Base-by-base conservation (phyloP, 225 moss, liverwort and hornwort species). In the Anthoceros angustus region DNA sequence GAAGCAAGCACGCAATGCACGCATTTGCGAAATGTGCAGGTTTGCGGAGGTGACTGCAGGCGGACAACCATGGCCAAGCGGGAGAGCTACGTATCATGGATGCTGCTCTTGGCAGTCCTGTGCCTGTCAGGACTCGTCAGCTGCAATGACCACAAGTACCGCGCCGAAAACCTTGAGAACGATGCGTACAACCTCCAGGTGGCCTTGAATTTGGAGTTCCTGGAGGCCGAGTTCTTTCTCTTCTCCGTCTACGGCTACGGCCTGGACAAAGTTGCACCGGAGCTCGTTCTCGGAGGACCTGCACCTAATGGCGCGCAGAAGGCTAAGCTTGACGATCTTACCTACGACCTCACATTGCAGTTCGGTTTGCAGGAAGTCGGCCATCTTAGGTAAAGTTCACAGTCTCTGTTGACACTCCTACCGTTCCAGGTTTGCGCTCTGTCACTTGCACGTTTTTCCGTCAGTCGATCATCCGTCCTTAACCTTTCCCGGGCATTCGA, bases 161-260 rank as follows among this genome's bases (percentile, higher is more conserved):
- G n/a, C n/a, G n/a, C n/a, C n/a, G 12, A 18, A 5, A 8, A 9
- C 0, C 14, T 55, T 23, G 55, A 18, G 16, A 55, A 55, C 0
- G 85, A 87, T 38, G 40, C 78, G 8, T 78, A 87, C 18, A 75
- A 77, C 24, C 65, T 82, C 24, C 80, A 85, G 45, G 78, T 80
- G 8, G 43, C 77, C 5, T 15, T 85, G 25, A 85, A 87, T 65
- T 72, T 75, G 0, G 84, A 87, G 80, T 85, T 80, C 45, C 18
- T 85, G 15, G 76, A 82, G 60, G 82, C 84, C 0, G 84, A 87
- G 32, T 87, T 82, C 63, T 87, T 87, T 38, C 6, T 87, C 25
- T 64, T 76, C 5, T 71, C 75, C 0, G 82, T 67, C 0, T 87
- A 84, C 43, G 87, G 87, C 0, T 82, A 65, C 63, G 87, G 87